Evolutionary conservation across 306 rosid species (phyloP), one percentile per base, ranked within the genome.

Genomic region (Prunus padus): DNA sequence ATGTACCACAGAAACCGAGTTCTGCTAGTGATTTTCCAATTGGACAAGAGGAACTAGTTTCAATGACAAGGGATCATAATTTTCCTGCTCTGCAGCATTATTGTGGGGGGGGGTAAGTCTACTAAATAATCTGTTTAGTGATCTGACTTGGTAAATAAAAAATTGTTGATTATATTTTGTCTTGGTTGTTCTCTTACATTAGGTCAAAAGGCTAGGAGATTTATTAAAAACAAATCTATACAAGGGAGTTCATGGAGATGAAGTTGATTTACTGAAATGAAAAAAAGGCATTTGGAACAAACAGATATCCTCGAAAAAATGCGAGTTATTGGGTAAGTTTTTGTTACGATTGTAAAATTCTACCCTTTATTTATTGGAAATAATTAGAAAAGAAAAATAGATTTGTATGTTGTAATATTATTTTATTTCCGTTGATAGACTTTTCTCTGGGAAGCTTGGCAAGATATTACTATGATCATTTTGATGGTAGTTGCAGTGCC

Each of bases 391-490:
- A 20, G 50, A 6, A 4, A 23, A 11, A 15, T 18, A 15, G 20
- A 6, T 55, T 19, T 49, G 55, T 11, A 11, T 79, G 8, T 13
- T 44, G 3, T 11, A 11, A 22, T 25, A 11, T 20, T 7, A 1
- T 13, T 75, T 67, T 16, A 63, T 60, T 25, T 42, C 25, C 11
- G 49, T 76, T 51, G 59, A 44, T 86, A 96, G 99, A 87, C 88
- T 91, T 96, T 92, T 83, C 51, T 96, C 63, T 92, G 98, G 98
- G 99, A 96, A 84, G 97, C 99, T 76, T 96, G 99, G 90, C 96
- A 96, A 89, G 98, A 96, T 82, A 92, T 92, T 84, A 96, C 98
- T 68, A 80, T 96, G 83, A 76, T 96, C 77, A 96, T 96, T 86
- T 84, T 96, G 84, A 89, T 92, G 93, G 73, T 90, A 80, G 98